phyloP scores from a whole-genome alignment of 2,329 filamentous ascomycete species.

The Akanthomyces muscarius region DNA sequence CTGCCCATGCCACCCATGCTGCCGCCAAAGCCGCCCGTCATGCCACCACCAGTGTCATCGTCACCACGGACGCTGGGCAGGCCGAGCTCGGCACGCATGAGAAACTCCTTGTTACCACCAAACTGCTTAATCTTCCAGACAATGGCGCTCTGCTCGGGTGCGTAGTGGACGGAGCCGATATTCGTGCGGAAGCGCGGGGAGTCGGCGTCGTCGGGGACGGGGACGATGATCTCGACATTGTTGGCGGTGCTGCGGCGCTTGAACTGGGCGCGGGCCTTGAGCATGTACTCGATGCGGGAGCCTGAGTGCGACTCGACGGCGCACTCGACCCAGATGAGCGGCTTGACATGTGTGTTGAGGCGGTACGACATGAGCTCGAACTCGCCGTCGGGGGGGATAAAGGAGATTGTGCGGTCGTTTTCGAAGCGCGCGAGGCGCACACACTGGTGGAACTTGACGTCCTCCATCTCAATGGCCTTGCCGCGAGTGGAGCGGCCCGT shows the following conservation, averaged over 20 bases:
- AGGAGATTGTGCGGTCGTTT: slow-evolving; percentile 97
- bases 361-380: slow-evolving; percentile 99
- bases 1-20: slow-evolving; percentile 88
- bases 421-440: slow-evolving; percentile 94
- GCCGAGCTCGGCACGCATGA: slow-evolving; percentile 96
- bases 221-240: slow-evolving; percentile 97
- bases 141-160: slow-evolving; percentile 93
- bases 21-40: slow-evolving; percentile 95
- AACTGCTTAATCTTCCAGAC: slow-evolving; percentile 99
- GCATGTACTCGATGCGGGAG: slow-evolving; percentile 96
- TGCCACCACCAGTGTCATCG: slow-evolving; percentile 91
- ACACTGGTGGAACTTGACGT: slow-evolving; percentile 99
- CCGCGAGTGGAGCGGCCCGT: slow-evolving; percentile 90
- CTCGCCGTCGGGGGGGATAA: slow-evolving; percentile 96
- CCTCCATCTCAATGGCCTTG: slow-evolving; percentile 99
- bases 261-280: slow-evolving; percentile 97
- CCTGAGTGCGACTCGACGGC: slow-evolving; percentile 95
- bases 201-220: slow-evolving; percentile 95
- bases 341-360: slow-evolving; percentile 97
- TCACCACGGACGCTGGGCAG: slow-evolving; percentile 91
- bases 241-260: slow-evolving; percentile 97
- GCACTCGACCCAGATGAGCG: slow-evolving; percentile 97
- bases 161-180: slow-evolving; percentile 95
- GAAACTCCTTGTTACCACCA: slow-evolving; percentile 94
- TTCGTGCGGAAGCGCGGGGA: slow-evolving; percentile 95